Conservation (phyloP, 139 green algal species). For the Bryopsis sp. region DNA sequence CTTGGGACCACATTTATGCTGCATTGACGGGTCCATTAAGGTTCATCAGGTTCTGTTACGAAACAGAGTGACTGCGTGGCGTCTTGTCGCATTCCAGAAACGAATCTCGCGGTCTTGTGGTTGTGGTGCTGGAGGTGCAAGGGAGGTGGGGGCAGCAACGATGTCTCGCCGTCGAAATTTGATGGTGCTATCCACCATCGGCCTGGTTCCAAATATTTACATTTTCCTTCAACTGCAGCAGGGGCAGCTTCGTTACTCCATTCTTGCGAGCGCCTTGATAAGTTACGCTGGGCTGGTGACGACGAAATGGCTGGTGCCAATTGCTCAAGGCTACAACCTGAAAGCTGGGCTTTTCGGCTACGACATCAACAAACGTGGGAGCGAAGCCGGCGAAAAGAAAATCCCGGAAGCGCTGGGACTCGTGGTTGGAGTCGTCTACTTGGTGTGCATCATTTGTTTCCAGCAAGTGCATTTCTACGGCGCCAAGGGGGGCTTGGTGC, state of each 20-base stretch:
- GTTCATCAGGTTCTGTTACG: too few species aligned
- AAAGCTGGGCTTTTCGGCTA: slow-evolving; percentile 63
- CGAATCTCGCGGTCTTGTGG: too few species aligned
- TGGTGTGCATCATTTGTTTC: slow-evolving; percentile 84
- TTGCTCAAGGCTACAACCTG: slow-evolving; percentile 26
- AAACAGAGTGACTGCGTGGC: too few species aligned
- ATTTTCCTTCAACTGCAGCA: not conserved
- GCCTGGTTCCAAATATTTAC: not conserved
- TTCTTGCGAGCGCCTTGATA: slow-evolving; percentile 32
- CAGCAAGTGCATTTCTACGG: slow-evolving; percentile 85
- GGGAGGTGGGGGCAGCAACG: too few species aligned
- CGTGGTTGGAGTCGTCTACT: slow-evolving; percentile 78
- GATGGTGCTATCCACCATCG: not conserved
- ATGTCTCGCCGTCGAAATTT: not conserved
- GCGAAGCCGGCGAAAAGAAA: slow-evolving; percentile 53
- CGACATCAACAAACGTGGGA: slow-evolving; percentile 89
- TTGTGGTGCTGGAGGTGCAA: too few species aligned
- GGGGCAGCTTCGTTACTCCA: not conserved
- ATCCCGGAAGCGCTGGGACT: slow-evolving; percentile 86
- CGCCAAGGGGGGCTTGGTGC: not conserved
- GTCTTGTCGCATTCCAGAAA: too few species aligned
- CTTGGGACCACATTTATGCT: too few species aligned
- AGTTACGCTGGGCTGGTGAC: slow-evolving; percentile 51
- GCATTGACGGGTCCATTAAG: too few species aligned
- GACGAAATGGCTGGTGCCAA: slow-evolving; percentile 56